Percentiles rank a stretch among this genome's conserved stretches.
Evolutionary conservation across 1,284 basidiomycete species (phyloP).

Genomic region (Ganoderma leucocontextum): DNA sequence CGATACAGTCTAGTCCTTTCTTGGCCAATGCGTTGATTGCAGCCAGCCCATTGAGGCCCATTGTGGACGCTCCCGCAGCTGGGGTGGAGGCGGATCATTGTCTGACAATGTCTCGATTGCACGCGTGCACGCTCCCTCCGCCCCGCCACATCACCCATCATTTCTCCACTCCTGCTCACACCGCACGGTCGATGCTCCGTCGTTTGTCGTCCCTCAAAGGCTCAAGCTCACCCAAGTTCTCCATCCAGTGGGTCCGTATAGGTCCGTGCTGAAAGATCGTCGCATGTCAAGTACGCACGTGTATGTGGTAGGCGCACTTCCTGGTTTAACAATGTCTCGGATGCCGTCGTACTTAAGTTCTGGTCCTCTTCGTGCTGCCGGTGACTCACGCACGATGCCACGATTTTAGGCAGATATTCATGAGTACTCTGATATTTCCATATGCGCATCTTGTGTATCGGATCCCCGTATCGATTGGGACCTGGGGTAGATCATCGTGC

Average conservation of each 20-base stretch:
- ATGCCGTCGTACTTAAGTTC: neutral
- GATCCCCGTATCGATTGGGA: constrained; percentile 9
- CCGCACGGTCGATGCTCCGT: neutral
- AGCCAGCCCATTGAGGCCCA: constrained; percentile 22
- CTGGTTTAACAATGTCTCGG: neutral
- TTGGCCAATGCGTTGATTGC: constrained; percentile 27
- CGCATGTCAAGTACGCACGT: constrained; percentile 10
- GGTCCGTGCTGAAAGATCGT: constrained; percentile 26
- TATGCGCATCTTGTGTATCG: neutral
- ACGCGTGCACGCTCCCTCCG: neutral
- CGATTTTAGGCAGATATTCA: neutral
- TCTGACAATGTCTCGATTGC: constrained; percentile 12
- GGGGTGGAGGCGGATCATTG: constrained; percentile 22
- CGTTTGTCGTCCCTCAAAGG: neutral
- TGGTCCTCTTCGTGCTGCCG: neutral
- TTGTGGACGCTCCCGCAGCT: constrained; percentile 24
- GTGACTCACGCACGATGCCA: neutral
- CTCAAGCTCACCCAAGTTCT: neutral
- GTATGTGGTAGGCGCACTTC: constrained; percentile 8
- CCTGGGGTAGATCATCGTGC: constrained; percentile 2
- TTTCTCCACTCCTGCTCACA: neutral
- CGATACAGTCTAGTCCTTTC: constrained; percentile 28
- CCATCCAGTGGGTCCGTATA: constrained; percentile 33
- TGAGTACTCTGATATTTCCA: neutral
- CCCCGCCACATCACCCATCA: neutral